Evolutionary conservation across 371 early-diverging fungal genomes (phyloP).

Genomic region (Mortierella sp.): DNA sequence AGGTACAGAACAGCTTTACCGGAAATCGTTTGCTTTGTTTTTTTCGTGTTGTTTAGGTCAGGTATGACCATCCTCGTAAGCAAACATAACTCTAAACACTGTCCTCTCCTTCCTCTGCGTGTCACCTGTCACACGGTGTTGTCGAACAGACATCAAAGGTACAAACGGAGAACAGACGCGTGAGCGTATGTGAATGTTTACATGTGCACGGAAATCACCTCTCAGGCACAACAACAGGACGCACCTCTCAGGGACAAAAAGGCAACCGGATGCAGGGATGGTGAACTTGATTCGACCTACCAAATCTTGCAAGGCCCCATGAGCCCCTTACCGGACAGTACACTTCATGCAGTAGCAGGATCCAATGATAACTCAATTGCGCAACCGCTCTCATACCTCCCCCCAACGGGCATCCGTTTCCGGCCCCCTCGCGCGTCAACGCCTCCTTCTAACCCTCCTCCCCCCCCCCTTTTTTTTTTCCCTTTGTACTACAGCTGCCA

Average conservation of each 20-base stretch:
- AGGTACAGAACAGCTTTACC: too few relatives aligned
- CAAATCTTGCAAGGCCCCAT: too few relatives aligned
- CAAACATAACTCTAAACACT: conserved; percentile 18
- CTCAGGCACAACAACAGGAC: too few relatives aligned
- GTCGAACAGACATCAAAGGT: conserved; percentile 39
- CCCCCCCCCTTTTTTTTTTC: not conserved
- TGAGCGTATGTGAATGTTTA: too few relatives aligned
- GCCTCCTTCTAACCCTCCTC: conserved; percentile 1
- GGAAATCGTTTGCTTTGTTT: not conserved
- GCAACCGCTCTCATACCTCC: not conserved
- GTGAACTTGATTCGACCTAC: too few relatives aligned
- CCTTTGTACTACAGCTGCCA: conserved; percentile 71
- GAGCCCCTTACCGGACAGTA: too few relatives aligned
- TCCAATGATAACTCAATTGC: too few relatives aligned
- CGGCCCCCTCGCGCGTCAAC: not conserved
- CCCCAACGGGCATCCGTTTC: conserved; percentile 3
- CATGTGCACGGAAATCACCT: too few relatives aligned
- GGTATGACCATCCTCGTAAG: conserved; percentile 2
- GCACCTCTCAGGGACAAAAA: too few relatives aligned
- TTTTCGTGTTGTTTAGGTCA: not conserved
- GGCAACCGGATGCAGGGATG: too few relatives aligned
- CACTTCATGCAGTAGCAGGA: too few relatives aligned
- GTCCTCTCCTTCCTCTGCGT: conserved; percentile 7
- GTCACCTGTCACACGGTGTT: conserved; percentile 15
- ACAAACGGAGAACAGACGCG: not conserved